Evolutionary conservation across 1,284 basidiomycete genomes (phyloP), one percentile per base, ranked within the genome.

Genomic region (Papiliotrema nemorosa): DNA sequence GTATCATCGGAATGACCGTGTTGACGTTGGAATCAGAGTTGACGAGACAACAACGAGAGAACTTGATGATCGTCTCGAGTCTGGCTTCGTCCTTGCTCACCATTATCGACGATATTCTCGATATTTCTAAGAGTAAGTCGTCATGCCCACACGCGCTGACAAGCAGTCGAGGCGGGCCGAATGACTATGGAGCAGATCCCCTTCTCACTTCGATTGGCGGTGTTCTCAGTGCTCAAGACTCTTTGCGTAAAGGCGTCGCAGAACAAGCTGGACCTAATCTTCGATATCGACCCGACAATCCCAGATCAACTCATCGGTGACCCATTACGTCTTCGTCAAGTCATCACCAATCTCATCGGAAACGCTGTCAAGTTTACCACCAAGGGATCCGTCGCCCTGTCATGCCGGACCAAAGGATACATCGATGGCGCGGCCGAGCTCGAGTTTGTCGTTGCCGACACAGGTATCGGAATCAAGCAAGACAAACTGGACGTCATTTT

Each of bases 101-200:
- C 64, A 99, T 99, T 75, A 99, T 99, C 62, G 91, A 97, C 72
- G 92, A 96, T 74, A 96, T 97, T 64, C 82, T 96, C 78, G 92
- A 97, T 81, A 96, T 97, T 60, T 96, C 91, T 25, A 97, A 97
- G 82, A 94, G 91, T 91, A 62, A 54, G 87, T 80, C n/a, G 14
- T 18, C 39, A 16, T 27, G 27, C 40, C 20, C 48, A 12, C 14
- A 10, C 34, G 14, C 27, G 55, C 59, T 64, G 50, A 59, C 47
- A 21, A 57, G 26, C 60, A 94, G 90, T 94, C 64, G 94, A 98
- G 76, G 94, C 94, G 40, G 96, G 96, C 53, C 86, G 96, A 20
- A 98, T 98, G 96, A 97, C 92, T 3, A 97, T 98, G 85, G 96
- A 99, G 74, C 88, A 93, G 53, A 93, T 97, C 33, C 89, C 93